These are phyloP conservation scores for Ceratocystis eucalypticola DNA, from an alignment of 2,329 filamentous ascomycete genomes.

Conservation along the genomic window DNA sequence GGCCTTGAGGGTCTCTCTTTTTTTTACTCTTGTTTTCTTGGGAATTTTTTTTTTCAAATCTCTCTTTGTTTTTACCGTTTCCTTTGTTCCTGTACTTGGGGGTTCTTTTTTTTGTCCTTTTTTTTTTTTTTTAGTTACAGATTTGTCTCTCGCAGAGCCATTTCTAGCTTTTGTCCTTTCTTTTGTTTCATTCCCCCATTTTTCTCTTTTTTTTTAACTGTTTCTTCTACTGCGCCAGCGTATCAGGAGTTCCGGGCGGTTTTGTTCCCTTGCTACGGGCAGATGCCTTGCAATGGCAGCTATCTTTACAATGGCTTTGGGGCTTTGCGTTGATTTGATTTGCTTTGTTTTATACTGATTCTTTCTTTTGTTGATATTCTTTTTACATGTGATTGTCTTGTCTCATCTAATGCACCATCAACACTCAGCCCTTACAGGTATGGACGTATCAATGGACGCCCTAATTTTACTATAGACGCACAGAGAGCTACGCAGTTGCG, in stretches of 20 bases:
- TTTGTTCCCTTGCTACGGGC: neutral
- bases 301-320: neutral
- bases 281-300: neutral
- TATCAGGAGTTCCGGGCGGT: neutral
- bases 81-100: neutral
- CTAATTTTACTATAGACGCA: neutral
- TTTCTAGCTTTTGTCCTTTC: too few relatives aligned
- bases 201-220: neutral
- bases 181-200: neutral
- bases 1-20: constrained; percentile 28
- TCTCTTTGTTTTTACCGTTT: neutral
- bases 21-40: neutral
- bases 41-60: neutral
- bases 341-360: neutral
- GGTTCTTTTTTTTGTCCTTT: neutral
- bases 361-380: neutral
- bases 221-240: neutral
- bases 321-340: neutral
- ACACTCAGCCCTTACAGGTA: neutral
- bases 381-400: neutral
- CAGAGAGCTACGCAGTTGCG: neutral
- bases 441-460: too few relatives aligned
- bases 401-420: neutral
- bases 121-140: neutral
- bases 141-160: too few relatives aligned